Conservation (phyloP, 495 filamentous ascomycete species). For the Letharia lupina region DNA sequence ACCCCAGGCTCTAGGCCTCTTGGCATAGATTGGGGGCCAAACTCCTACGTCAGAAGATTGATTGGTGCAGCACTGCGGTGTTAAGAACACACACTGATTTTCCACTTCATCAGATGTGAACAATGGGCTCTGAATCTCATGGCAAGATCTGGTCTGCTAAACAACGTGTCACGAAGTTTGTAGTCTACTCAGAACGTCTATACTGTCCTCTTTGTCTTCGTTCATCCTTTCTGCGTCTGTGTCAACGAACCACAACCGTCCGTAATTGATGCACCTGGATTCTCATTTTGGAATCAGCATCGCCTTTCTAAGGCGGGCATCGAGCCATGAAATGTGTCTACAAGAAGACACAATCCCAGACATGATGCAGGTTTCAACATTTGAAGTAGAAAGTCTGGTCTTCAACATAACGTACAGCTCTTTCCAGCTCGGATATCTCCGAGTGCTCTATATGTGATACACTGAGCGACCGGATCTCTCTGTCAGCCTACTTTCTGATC, state of each 20-base stretch:
- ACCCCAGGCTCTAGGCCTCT: neutral
- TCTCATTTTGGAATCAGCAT: neutral
- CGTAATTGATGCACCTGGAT: conserved; percentile 45
- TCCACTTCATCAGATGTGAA: too few relatives aligned
- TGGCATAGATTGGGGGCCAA: too few relatives aligned
- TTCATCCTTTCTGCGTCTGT: conserved; percentile 29
- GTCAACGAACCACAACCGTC: conserved; percentile 47
- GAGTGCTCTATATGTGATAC: conserved; percentile 43
- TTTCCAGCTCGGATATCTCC: conserved; percentile 44
- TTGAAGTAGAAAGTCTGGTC: neutral
- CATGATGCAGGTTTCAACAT: neutral
- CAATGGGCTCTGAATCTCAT: neutral
- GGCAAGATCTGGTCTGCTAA: neutral
- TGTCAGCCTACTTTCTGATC: conserved; percentile 48
- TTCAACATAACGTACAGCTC: conserved; percentile 30
- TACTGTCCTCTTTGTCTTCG: neutral
- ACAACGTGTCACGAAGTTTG: neutral
- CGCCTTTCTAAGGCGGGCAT: neutral
- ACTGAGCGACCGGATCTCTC: conserved; percentile 35
- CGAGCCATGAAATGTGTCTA: neutral
- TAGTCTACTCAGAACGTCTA: conserved; percentile 4
- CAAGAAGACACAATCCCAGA: neutral
- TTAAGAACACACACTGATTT: too few relatives aligned
- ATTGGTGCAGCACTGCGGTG: too few relatives aligned
- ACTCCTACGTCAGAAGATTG: too few relatives aligned